Evolutionary conservation across 768 basidiomycete genomes (phyloP), one percentile per base, ranked within the genome.

Genomic region (Rhizopogon sp.): DNA sequence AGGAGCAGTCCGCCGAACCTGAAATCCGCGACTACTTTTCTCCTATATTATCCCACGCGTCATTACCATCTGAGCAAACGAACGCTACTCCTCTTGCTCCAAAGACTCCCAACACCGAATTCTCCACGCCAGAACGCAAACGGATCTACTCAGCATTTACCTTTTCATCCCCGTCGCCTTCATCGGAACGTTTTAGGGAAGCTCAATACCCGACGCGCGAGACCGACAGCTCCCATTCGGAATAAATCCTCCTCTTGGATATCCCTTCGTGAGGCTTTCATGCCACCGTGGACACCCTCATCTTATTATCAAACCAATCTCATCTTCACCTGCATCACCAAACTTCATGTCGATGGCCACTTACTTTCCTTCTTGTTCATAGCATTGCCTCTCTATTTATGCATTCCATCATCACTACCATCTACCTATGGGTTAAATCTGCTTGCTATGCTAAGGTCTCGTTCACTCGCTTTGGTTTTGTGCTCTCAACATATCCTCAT

Each of bases 111-210:
- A 62, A 62, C 52, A 51, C 57, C 43, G 66, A 73, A n/a, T 83
- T 89, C 59, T 82, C 84, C 16, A 89, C 88, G 4, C 88, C 89
- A 4, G 85, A 90, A 63, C 82, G 87, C 62, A 83, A 84, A 64
- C 78, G 76, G 56, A 84, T 84, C 56, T 88, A 87, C 66, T 76
- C 86, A 20, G 78, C 87, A 4, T 91, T 91, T 66, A 90, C 88
- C 3, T 91, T 91, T 72, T 79, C 83, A 14, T 85, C 87, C 1
- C 89, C 89, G 6, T 85, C 85, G 1, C 82, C 81, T 9, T 74
- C 81, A 1, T 77, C 79, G 51, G 72, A 79, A 55, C 82, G 83
- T 53, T 79, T 78, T 70, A 77, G 70, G 62, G 73, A 77, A 64
- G 67, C 70, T 20, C 73, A 68, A 35, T 71, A 57, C 55, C 66